phyloP scores from a whole-genome alignment of 2,329 filamentous ascomycete genomes.

The Aspergillus fischeri region DNA sequence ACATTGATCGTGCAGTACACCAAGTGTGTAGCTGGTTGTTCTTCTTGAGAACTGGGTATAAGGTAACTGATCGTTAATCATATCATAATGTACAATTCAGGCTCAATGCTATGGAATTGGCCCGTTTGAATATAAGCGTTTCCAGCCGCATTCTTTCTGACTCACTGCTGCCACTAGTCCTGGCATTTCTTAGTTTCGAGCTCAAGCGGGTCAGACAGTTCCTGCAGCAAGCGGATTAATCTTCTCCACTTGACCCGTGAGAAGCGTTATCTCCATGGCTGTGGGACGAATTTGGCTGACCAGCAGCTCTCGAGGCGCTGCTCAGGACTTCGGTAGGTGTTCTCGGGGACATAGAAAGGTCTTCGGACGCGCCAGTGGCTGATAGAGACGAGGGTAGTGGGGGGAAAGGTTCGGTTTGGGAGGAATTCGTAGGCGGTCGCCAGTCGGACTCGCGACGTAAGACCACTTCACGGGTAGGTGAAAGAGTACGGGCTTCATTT shows the following conservation, averaged over 20 bases:
- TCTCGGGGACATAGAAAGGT: constrained; percentile 1
- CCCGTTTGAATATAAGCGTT: neutral
- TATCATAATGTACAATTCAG: constrained; percentile 10
- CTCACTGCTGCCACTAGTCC: neutral
- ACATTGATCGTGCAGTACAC: neutral
- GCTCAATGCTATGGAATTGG: neutral
- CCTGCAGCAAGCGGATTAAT: neutral
- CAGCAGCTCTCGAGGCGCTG: neutral
- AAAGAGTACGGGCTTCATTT: constrained; percentile 6
- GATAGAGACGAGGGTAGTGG: constrained; percentile 23
- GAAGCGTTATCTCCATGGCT: neutral
- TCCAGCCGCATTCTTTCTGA: neutral
- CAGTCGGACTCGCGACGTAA: constrained; percentile 11
- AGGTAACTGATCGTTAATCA: constrained; percentile 12
- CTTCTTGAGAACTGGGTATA: constrained; percentile 4
- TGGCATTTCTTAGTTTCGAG: neutral
- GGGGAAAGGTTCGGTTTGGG: constrained; percentile 32
- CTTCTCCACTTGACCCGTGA: neutral
- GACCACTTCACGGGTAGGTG: constrained; percentile 1
- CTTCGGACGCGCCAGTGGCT: neutral
- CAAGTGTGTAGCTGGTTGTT: neutral
- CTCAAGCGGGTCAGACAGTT: neutral
- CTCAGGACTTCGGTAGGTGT: neutral
- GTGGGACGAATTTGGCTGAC: neutral
- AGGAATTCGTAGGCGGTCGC: constrained; percentile 14